Percentiles rank a stretch among this genome's conserved stretches.
Evolutionary conservation across 176 grass and related monocot species (phyloP).

Genomic region (Pontederia paniculata): DNA sequence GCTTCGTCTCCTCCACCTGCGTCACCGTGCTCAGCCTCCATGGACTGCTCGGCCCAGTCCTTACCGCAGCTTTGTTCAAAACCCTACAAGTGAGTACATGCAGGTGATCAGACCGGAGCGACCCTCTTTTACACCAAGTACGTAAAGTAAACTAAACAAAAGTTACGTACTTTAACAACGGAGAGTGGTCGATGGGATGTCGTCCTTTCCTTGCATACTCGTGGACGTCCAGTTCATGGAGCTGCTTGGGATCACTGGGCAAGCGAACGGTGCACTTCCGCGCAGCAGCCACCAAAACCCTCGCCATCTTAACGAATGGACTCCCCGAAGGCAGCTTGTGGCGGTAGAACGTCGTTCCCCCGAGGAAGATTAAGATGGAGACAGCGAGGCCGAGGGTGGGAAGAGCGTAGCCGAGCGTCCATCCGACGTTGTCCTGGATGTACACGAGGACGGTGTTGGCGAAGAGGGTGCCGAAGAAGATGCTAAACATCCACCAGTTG

Average conservation of each 20-base stretch:
- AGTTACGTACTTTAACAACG: constrained; percentile 15
- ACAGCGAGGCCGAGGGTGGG: constrained; percentile 63
- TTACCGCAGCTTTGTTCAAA: constrained; percentile 67
- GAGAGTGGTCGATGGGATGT: constrained; percentile 32
- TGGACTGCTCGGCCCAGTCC: constrained; percentile 16
- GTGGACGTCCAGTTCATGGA: constrained; percentile 48
- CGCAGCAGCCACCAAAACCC: constrained; percentile 44
- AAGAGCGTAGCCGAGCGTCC: constrained; percentile 71
- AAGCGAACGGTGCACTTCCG: constrained; percentile 24
- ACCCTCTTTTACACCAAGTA: neutral
- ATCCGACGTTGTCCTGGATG: constrained; percentile 87
- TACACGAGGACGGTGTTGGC: constrained; percentile 55
- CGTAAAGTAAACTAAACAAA: neutral
- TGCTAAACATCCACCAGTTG: constrained; percentile 24
- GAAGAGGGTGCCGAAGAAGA: constrained; percentile 22
- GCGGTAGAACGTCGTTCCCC: constrained; percentile 73
- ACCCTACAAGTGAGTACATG: constrained; percentile 21
- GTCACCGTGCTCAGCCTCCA: constrained; percentile 89
- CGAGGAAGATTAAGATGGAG: constrained; percentile 58
- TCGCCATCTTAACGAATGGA: constrained; percentile 65
- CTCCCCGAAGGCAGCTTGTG: constrained; percentile 68
- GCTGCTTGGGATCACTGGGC: constrained; percentile 42
- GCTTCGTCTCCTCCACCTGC: constrained; percentile 83
- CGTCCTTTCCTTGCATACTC: constrained; percentile 39
- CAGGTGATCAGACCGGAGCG: neutral